Evolutionary conservation across 352 stramenopile genomes (phyloP), one percentile per base, ranked within the genome.

Genomic region (Phytopythium oedochilum): DNA sequence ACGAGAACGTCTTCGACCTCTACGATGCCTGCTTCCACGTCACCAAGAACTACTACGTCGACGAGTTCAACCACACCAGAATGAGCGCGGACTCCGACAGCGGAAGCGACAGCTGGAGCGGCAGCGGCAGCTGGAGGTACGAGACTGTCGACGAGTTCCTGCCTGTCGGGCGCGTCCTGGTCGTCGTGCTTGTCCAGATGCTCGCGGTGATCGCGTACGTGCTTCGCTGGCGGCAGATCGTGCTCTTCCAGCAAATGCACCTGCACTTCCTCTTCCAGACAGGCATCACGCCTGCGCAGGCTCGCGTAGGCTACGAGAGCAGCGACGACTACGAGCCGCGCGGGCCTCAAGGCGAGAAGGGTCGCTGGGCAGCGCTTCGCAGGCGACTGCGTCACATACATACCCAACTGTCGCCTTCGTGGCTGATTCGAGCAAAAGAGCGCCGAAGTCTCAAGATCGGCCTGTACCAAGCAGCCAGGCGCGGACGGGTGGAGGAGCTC

Each of bases 201-300:
- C 53, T 91, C n/a, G 76, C 74, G 3, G 53, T 88, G 12, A 47
- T 78, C 22, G 69, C 75, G 4, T 93, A 89, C 50, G 48, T 74
- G 18, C 64, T 90, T 20, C 73, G 83, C 1, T 93, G 80, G 80
- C 73, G 84, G 32, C 83, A 93, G 55, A 89, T 93, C 54, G 64
- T 86, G 22, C 64, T 93, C 26, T 93, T 93, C 55, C 82, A 93
- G 38, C 68, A 75, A 35, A 61, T 93, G 61, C 83, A 90, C 53
- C 78, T 89, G 45, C 80, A 91, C 34, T 84, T 90, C 48, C 63
- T 91, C 18, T 90, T 78, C 44, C 83, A 93, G 56, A 66, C 74
- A 6, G 80, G 80, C 29, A 85, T 72, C 53, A 56, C 85, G 0
- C 78, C 78, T 5, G 78, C 77, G 1, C 66, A 73, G 7, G 79